Evolutionary conservation across 768 basidiomycete species (phyloP).

Genomic region (Terana coerulea): DNA sequence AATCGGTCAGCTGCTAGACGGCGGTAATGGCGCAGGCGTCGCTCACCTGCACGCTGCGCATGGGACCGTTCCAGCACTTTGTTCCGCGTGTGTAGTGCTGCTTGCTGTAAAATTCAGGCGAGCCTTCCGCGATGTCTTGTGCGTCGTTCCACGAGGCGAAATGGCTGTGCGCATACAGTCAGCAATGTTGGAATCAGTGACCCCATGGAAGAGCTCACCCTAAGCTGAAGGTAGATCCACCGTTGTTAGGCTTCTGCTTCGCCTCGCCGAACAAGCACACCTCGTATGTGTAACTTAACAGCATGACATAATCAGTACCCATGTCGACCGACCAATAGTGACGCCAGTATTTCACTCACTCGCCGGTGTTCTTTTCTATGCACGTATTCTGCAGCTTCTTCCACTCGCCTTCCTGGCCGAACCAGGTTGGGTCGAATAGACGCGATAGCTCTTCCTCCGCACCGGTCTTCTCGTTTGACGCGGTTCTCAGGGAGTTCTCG

Average conservation of each 20-base stretch:
- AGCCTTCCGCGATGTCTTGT: slow-evolving; percentile 51
- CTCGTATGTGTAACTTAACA: slow-evolving; percentile 86
- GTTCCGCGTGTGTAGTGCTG: slow-evolving; percentile 83
- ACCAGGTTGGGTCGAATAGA: slow-evolving; percentile 62
- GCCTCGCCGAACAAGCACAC: slow-evolving; percentile 89
- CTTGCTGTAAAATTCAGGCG: slow-evolving; percentile 72
- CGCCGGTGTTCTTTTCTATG: slow-evolving; percentile 79
- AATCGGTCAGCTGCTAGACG: neutral
- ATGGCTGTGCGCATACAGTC: slow-evolving; percentile 37
- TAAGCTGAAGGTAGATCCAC: slow-evolving; percentile 70
- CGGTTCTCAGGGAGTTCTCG: slow-evolving; percentile 51
- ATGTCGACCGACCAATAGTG: too few relatives aligned
- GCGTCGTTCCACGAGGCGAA: slow-evolving; percentile 80
- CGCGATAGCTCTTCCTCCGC: slow-evolving; percentile 57
- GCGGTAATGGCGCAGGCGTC: neutral
- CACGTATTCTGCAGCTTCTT: slow-evolving; percentile 89
- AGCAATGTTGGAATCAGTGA: neutral
- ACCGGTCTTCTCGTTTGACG: slow-evolving; percentile 49
- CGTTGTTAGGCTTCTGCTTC: slow-evolving; percentile 82
- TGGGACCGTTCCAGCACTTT: slow-evolving; percentile 96
- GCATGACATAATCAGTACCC: neutral
- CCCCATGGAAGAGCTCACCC: slow-evolving; percentile 61
- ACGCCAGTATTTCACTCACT: slow-evolving; percentile 51
- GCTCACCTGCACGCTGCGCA: slow-evolving; percentile 73
- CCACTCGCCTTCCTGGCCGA: slow-evolving; percentile 87